Evolutionary conservation across 1,284 basidiomycete genomes (phyloP), one percentile per base, ranked within the genome.

Genomic region (Hypsizygus ulmarius): DNA sequence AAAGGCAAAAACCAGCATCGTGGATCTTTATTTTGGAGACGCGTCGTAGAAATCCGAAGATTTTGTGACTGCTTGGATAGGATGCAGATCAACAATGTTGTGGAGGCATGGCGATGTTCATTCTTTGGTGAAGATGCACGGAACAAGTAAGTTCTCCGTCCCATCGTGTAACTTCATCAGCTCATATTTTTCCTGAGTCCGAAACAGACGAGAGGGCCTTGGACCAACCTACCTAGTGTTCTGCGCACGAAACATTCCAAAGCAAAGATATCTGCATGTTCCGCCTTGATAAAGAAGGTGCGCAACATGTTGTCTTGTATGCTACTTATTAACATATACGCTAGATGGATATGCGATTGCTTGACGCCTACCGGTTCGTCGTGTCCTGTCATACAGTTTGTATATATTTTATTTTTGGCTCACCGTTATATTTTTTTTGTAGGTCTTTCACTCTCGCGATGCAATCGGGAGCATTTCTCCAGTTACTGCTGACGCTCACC

Each of bases 1-100:
- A 88, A 88, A 58, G 80, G 79, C 50, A 87, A 86, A 60, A 90
- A 89, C 57, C 87, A 91, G 59, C 89, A 91, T 59, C 78, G 83
- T 21, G 62, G 72, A 12, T 77, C 87, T 25, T 64, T 88, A 8
- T 89, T 87, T 61, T 90, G 86, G 84, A 75, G 77, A 59, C 79
- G 78, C 28, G 69, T 84, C 11, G 59, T 64, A 10, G 87, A 90
- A 62, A 71, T 81, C 18, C 72, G 83, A 50, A 73, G 79, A 50
- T 78, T 79, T 57, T 75, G 74, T 33, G 66, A 66, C 36, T 73
- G 82, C 32, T 52, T 87, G 4, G 61, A 71, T 19, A 70, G 70
- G 11, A 48, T 75, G 39, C 63, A 72, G 19, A 58, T 84, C 2
- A 49, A 60, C n/a, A 64, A 64, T 16, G 53, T 72, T 8, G 60